Conservation (phyloP, 495 filamentous ascomycete genomes). For the Clohesyomyces aquaticus region DNA sequence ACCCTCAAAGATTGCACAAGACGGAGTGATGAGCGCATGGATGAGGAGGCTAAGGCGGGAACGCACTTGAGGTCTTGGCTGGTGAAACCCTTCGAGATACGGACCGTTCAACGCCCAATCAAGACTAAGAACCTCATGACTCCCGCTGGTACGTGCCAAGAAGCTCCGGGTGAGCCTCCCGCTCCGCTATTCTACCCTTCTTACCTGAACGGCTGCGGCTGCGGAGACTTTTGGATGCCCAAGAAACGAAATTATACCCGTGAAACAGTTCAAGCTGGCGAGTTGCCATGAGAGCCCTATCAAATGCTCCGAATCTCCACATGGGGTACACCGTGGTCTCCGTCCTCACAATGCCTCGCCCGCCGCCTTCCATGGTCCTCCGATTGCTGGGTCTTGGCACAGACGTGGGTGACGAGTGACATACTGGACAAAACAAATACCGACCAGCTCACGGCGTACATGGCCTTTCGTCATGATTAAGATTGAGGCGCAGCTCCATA, state of each 20-base stretch:
- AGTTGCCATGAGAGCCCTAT: not conserved
- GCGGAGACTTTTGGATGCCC: not conserved
- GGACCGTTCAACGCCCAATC: constrained; percentile 4
- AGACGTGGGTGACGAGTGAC: not conserved
- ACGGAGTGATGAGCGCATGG: constrained; percentile 30
- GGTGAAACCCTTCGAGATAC: constrained; percentile 24
- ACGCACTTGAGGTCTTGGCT: constrained; percentile 12
- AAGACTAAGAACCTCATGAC: not conserved
- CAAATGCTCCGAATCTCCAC: not conserved
- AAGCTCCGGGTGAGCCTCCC: constrained; percentile 23
- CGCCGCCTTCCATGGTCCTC: not conserved
- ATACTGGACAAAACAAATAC: not conserved
- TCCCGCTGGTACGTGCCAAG: constrained; percentile 35
- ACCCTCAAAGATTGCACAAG: too few relatives aligned
- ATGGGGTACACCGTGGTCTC: not conserved
- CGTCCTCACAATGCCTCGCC: not conserved
- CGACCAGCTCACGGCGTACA: not conserved
- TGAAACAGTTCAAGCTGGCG: constrained; percentile 4
- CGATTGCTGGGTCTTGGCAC: not conserved
- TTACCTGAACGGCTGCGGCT: constrained; percentile 4
- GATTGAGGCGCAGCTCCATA: not conserved
- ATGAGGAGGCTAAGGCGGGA: constrained; percentile 21
- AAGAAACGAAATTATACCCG: not conserved
- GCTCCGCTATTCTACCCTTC: constrained; percentile 28
- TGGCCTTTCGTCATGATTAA: not conserved